Base-by-base conservation (phyloP, 2,329 filamentous ascomycete species). In the Trichoderma cornu-damae region DNA sequence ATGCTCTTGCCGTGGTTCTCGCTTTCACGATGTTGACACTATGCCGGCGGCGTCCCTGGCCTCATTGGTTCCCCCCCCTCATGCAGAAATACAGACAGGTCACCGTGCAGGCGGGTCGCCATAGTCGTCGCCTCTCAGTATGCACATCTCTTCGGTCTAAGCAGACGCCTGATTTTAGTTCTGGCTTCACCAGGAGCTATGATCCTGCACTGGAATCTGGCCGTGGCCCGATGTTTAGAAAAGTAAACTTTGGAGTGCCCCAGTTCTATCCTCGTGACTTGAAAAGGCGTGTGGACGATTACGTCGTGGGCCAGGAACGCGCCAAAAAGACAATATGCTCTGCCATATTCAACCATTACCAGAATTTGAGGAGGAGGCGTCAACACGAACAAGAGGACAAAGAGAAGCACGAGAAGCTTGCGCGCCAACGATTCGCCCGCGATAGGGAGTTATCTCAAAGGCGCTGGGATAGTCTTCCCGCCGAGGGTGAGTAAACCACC, bases 341-440 rank as follows among this genome's bases (percentile, higher is more conserved):
- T 3, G 91, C 93, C 6, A 89, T 99, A 26, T 96, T 96, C 76
- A 96, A 97, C 68, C 94, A 99, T 70, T 96, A 97, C 69, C 90
- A 96, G 72, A 84, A 89, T 46, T 82, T 96, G 59, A 86, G 92
- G 22, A 82, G 90, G 66, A 79, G 90, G 48, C 84, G 87, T 59
- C 84, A 94, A 63, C 85, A 92, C 55, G 91, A 96, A 66, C 84
- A 89, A 24, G 76, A 80, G 59, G 81, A 85, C 54, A 74, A 76
- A 51, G 78, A 77, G 44, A 64, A 73, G 34, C 73, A 77, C 42
- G 87, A 90, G 61, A 89, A 88, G 72, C 68, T 85, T 49, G 77
- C 87, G 66, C 83, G 88, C 40, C 88, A 91, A 69, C 82, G 85
- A 60, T 84, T 87, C 67, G 79, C 87, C 58, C 80, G 85, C 61